Base-by-base conservation (phyloP, 192 early-diverging fungal genomes). In the Paraglomus brasilianum region DNA sequence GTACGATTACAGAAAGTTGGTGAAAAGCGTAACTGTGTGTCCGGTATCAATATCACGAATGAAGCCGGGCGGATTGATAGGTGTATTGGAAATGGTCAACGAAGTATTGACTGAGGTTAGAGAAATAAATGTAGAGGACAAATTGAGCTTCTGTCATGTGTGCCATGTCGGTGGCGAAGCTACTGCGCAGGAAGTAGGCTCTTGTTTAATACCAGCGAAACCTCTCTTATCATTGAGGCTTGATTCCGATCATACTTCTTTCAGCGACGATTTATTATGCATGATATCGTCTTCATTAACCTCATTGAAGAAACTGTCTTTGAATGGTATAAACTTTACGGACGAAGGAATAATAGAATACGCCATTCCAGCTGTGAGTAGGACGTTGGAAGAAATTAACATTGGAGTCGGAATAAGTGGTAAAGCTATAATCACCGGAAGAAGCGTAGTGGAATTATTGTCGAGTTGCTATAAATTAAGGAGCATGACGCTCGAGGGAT, bases 1-100 rank as follows among this genome's bases (percentile, higher is more conserved):
- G 55, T 69, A 58, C 48, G 39, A 69, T 53, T 69, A 69, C 47
- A 7, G 19, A 36, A 21, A 5, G 3, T 19, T 69, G 21, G 42
- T 69, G 47, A 40, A 22, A 47, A 69, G 43, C 5, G 17, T 69
- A n/a, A 69, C 41, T 9, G 58, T 69, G 30, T 69, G 53, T 58
- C 67, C 67, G n/a, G 39, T 69, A 11, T 69, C 67, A 30, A 69
- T 69, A 22, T 69, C 67, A n/a, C 17, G 48, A 46, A 69, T 58
- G 43, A 69, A 47, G 0, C 30, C 66, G 6, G 51, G 51, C 13
- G 67, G 67, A 6, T 69, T 69, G 47, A 47, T 69, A 43, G 14
- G 6, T 19, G 30, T 56, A n/a, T 46, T 69, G 8, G 41, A 69
- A 47, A 22, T 69, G 8, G 15, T 69, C 7, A 10, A 44, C 44